Evolutionary conservation across 805 yeast species (phyloP), one percentile per base, ranked within the genome.

Genomic region (Suhomyces sp.): DNA sequence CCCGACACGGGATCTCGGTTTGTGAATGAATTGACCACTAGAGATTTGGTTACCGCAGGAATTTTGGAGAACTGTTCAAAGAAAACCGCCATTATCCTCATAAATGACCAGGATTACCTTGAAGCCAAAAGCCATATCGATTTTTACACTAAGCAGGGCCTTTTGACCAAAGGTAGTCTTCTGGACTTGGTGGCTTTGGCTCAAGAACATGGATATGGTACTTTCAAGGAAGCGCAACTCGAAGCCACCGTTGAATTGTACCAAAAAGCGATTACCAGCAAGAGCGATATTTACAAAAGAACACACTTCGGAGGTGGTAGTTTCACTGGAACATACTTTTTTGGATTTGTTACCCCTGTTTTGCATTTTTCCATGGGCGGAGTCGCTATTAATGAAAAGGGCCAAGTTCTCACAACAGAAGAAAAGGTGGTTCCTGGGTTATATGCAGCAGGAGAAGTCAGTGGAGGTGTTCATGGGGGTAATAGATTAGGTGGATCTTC

Each of bases 381-480:
- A 2, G 44, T 55, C 16, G 52, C 50, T 16, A 51, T 53, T 8
- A 50, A 51, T 28, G 27, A 31, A 13, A 11, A 42, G n/a, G 48
- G 47, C 12, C 53, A 51, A 25, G 51, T 51, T 7, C 25, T 47
- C 11, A 40, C 38, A 2, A 48, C 56, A 26, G 46, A 60, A 20
- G 48, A 54, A 12, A 37, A 54, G 2, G 46, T 65, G 6, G 57
- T 73, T 3, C 48, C 56, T 2, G 79, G 80, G 11, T 48, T 80
- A 7, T 79, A 65, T 52, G 85, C 85, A 0, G 76, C 75, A 14
- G 88, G 87, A 10, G 87, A 81, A 51, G 73, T 77, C 14, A 73
- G 81, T 31, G 86, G 85, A 13, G 87, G 85, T 27, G 74, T 80
- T 4, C 86, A 80, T 50, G 87, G 87, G 8, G 70, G 64, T 11